Conservation (phyloP, 2,329 filamentous ascomycete genomes). For the Aspergillus thermomutatus region DNA sequence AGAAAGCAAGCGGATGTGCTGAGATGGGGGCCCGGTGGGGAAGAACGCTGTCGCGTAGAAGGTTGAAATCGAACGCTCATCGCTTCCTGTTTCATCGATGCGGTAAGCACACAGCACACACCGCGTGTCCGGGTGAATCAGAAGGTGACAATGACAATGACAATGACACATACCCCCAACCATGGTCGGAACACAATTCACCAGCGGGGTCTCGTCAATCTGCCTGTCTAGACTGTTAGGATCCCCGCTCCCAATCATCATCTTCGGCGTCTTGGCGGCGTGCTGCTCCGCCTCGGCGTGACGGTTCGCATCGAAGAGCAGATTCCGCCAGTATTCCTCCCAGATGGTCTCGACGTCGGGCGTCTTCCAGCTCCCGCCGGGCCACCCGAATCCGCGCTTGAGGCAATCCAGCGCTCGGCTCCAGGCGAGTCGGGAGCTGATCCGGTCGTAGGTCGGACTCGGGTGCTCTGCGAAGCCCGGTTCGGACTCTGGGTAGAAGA, state of each 20-base stretch:
- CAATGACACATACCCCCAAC: slow-evolving; percentile 38
- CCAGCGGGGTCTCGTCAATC: slow-evolving; percentile 19
- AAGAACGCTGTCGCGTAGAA: slow-evolving; percentile 57
- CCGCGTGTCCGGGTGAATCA: too few relatives aligned
- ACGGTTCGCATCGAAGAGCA: slow-evolving; percentile 11
- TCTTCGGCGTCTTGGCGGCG: slow-evolving; percentile 16
- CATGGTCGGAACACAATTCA: slow-evolving; percentile 35
- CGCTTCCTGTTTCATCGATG: too few relatives aligned
- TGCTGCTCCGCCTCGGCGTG: not conserved
- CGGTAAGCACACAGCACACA: too few relatives aligned
- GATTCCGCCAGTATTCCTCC: slow-evolving; percentile 34
- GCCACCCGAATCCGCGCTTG: slow-evolving; percentile 54
- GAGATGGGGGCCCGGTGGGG: slow-evolving; percentile 44
- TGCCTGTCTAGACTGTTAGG: slow-evolving; percentile 2
- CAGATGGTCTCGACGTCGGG: slow-evolving; percentile 38
- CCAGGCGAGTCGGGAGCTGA: slow-evolving; percentile 63
- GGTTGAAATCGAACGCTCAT: slow-evolving; percentile 22
- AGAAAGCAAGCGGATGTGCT: slow-evolving; percentile 50
- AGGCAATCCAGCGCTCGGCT: slow-evolving; percentile 58
- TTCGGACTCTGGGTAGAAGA: slow-evolving; percentile 52
- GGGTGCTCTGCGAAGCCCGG: slow-evolving; percentile 67
- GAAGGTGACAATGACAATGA: too few relatives aligned
- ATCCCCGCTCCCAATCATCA: slow-evolving; percentile 13
- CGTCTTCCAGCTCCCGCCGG: slow-evolving; percentile 27
- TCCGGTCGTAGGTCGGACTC: slow-evolving; percentile 58